Evolutionary conservation across 345 rosid species (phyloP).

Genomic region (Carallia brachiata): DNA sequence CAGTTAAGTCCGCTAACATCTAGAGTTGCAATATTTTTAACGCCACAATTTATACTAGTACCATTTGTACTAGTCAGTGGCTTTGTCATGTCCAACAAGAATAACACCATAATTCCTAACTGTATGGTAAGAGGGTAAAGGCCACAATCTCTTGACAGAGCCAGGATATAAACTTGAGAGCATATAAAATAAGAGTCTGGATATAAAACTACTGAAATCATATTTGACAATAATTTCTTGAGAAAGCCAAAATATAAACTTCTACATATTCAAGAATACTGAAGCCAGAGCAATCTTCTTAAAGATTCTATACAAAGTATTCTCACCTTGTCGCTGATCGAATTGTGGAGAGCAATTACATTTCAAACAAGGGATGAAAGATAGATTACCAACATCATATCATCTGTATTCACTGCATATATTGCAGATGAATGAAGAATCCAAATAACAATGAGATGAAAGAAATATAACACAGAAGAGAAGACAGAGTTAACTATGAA

Average conservation of each 20-base stretch:
- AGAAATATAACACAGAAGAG: background rate
- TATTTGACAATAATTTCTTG: background rate
- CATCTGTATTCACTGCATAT: constrained; percentile 79
- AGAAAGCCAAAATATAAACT: background rate
- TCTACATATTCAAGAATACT: background rate
- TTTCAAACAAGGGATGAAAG: constrained; percentile 78
- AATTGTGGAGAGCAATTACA: constrained; percentile 87
- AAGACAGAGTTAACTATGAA: background rate
- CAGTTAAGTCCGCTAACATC: background rate
- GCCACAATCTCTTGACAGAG: no score
- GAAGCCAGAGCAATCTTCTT: background rate
- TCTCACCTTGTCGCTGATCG: constrained; percentile 89
- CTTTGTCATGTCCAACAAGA: background rate
- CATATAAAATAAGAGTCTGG: no score
- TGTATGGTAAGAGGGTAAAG: no score
- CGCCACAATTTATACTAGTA: background rate
- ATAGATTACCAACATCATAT: constrained; percentile 85
- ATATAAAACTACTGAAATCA: background rate
- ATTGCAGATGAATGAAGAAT: constrained; percentile 3
- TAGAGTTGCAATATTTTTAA: background rate
- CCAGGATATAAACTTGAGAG: no score
- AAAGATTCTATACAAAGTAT: background rate
- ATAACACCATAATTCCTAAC: no score
- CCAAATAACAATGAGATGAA: background rate
- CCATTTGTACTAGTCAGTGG: background rate